These are phyloP conservation scores for Plantago elongata DNA, from an alignment of 257 asterid genomes.

Conservation along the genomic window DNA sequence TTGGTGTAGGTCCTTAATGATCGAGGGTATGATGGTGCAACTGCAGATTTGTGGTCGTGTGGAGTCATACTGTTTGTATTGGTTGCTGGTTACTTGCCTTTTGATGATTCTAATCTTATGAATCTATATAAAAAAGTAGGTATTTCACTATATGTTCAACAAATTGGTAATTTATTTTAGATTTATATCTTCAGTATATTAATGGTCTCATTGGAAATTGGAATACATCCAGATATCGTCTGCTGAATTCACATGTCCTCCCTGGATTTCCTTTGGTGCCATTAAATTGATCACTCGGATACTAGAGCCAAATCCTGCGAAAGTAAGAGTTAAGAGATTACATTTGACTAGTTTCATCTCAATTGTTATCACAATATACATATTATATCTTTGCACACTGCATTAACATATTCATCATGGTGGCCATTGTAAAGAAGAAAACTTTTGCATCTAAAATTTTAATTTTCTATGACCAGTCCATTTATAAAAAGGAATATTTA, in stretches of 20 bases:
- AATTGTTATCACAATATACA: neutral
- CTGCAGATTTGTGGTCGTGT: constrained; percentile 93
- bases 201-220: constrained; percentile 14
- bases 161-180: neutral
- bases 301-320: constrained; percentile 75
- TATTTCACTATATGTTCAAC: constrained; percentile 11
- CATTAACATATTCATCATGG: neutral
- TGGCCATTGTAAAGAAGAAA: no score
- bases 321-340: constrained; percentile 38
- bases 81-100: constrained; percentile 97
- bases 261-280: constrained; percentile 90
- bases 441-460: no score
- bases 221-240: constrained; percentile 52
- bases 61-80: constrained; percentile 92
- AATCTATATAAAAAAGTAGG: constrained; percentile 81
- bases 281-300: constrained; percentile 73
- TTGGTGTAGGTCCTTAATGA: constrained; percentile 64
- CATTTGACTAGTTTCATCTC: neutral
- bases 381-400: neutral
- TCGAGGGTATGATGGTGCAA: constrained; percentile 82
- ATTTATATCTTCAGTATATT: constrained; percentile 17
- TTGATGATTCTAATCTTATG: constrained; percentile 78
- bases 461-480: no score
- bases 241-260: constrained; percentile 92
- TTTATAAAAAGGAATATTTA: no score